phyloP scores from a whole-genome alignment of 2,329 filamentous ascomycete genomes.

The Aspergillus udagawae region DNA sequence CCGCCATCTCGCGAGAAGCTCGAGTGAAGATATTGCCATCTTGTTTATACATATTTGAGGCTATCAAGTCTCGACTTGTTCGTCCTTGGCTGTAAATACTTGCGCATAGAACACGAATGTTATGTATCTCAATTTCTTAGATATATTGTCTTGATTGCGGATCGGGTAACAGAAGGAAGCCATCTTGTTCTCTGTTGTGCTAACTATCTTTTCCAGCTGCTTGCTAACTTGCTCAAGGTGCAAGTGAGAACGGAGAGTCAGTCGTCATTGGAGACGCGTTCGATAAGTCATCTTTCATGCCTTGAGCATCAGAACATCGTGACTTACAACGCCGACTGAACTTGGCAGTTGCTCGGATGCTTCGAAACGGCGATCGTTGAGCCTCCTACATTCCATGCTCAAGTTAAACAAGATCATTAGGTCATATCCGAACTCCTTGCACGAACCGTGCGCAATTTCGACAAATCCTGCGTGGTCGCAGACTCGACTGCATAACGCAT shows the following conservation, averaged over 20 bases:
- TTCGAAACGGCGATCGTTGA: not conserved
- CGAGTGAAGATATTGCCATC: conserved; percentile 14
- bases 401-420: not conserved
- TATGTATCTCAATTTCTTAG: not conserved
- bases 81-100: not conserved
- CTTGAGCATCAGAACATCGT: not conserved
- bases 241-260: not conserved
- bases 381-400: not conserved
- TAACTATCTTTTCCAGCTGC: not conserved
- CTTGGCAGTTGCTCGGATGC: not conserved
- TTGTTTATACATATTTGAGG: not conserved
- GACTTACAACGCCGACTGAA: not conserved
- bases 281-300: not conserved
- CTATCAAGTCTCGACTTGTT: not conserved
- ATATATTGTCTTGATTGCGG: not conserved
- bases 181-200: too few relatives aligned
- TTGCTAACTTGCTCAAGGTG: not conserved
- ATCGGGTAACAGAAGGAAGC: too few relatives aligned
- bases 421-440: not conserved
- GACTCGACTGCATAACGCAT: not conserved
- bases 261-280: too few relatives aligned
- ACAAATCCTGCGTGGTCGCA: not conserved
- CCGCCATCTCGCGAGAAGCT: conserved; percentile 24
- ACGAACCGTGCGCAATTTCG: not conserved
- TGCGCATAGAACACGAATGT: not conserved